Evolutionary conservation across 176 grass and related monocot genomes (phyloP).

Genomic region (Puccinellia tenuiflora): DNA sequence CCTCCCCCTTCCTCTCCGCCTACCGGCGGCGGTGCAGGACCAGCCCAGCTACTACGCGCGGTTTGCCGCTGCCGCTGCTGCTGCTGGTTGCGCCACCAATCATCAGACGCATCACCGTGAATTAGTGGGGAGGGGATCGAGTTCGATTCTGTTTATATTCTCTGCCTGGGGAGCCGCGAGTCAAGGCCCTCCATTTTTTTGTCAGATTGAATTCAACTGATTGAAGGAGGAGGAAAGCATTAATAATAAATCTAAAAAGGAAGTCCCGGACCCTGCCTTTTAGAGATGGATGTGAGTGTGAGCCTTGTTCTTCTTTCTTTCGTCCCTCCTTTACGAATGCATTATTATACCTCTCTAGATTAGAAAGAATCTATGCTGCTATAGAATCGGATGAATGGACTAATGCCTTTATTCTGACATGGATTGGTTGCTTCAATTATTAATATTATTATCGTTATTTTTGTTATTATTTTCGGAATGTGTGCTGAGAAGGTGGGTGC

Average conservation of each 20-base stretch:
- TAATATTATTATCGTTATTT: no score
- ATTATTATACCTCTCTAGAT: neutral
- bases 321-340: neutral
- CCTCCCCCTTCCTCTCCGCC: neutral
- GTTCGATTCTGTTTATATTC: neutral
- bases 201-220: neutral
- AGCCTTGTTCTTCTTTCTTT: neutral
- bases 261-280: neutral
- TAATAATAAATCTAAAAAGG: neutral
- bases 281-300: conserved; percentile 13
- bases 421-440: neutral
- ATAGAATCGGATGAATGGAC: conserved; percentile 4
- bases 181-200: neutral
- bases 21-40: neutral
- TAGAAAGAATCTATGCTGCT: neutral
- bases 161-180: neutral
- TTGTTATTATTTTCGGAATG: no score
- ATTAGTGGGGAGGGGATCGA: conserved; percentile 5
- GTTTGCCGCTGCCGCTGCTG: neutral
- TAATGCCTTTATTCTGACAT: neutral
- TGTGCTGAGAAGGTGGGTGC: no score
- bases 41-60: neutral
- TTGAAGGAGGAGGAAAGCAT: neutral
- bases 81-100: neutral
- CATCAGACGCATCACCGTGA: neutral